Conservation (phyloP, 345 rosid species). For the Kernera saxatilis region DNA sequence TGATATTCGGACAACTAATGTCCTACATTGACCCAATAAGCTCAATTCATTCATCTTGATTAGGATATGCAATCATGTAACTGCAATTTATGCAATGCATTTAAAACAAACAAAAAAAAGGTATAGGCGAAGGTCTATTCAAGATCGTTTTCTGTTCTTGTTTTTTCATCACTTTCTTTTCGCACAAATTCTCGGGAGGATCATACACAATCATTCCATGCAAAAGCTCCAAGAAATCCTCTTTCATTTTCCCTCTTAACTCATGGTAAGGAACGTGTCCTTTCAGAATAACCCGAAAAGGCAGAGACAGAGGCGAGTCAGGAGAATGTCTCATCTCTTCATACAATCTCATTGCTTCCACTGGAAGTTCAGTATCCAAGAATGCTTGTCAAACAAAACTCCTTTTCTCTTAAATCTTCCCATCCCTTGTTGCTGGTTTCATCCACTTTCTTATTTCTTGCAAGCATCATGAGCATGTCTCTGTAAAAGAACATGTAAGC, state of each 20-base stretch:
- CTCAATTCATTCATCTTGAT: background rate
- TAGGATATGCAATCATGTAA: background rate
- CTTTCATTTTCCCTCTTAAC: conserved; percentile 68
- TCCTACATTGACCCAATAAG: background rate
- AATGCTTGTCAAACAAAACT: conserved; percentile 87
- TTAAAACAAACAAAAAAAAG: too few relatives aligned
- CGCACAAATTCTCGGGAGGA: conserved; percentile 72
- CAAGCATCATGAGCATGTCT: conserved; percentile 95
- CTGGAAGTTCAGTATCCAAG: conserved; percentile 55
- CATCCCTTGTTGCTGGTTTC: conserved; percentile 61
- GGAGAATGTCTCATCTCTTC: conserved; percentile 88
- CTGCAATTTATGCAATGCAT: background rate
- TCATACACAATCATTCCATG: conserved; percentile 85
- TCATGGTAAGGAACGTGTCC: conserved; percentile 89
- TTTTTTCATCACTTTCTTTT: conserved; percentile 41
- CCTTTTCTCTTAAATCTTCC: conserved; percentile 71
- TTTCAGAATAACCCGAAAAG: conserved; percentile 84
- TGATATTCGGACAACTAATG: too few relatives aligned
- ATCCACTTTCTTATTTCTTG: conserved; percentile 65
- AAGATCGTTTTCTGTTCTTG: conserved; percentile 38
- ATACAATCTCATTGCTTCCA: conserved; percentile 75
- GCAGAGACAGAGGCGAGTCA: conserved; percentile 74
- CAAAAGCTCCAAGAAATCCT: conserved; percentile 83
- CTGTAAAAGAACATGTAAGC: conserved; percentile 69
- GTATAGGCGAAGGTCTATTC: too few relatives aligned